A percentile compares a stretch with the other conserved stretches of the same genome.
Conservation (phyloP, 768 basidiomycete genomes). For the Daedaleopsis sinensis region DNA sequence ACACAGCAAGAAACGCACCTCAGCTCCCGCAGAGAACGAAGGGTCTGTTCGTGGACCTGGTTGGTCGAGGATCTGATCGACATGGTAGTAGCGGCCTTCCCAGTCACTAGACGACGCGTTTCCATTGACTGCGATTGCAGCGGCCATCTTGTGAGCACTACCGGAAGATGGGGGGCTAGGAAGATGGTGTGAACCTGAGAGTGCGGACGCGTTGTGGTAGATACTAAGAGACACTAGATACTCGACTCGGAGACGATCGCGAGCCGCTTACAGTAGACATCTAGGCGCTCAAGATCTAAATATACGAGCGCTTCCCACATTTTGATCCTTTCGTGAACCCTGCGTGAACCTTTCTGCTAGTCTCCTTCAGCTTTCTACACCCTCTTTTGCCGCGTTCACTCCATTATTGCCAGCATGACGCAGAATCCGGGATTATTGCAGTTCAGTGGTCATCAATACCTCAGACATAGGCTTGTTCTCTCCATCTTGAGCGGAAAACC, state of each 20-base stretch:
- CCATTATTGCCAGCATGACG: conserved; percentile 11
- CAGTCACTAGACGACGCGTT: conserved; percentile 45
- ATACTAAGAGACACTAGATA: too few species aligned
- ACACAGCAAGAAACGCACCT: conserved; percentile 47
- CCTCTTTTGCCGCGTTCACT: not conserved
- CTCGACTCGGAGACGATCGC: too few species aligned
- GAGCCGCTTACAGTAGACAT: too few species aligned
- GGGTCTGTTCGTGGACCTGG: conserved; percentile 91
- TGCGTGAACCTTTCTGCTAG: not conserved
- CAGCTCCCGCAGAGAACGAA: conserved; percentile 79
- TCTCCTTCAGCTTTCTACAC: not conserved
- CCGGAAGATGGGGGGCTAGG: not conserved
- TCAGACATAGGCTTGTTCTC: conserved; percentile 86
- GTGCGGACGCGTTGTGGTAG: conserved; percentile 3
- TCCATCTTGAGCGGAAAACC: conserved; percentile 87
- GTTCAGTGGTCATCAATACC: conserved; percentile 80
- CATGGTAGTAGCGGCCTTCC: conserved; percentile 72
- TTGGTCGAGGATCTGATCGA: conserved; percentile 84
- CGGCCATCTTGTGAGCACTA: conserved; percentile 8
- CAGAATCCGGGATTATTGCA: conserved; percentile 41
- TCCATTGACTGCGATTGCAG: conserved; percentile 36
- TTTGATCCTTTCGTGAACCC: conserved; percentile 18
- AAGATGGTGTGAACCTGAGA: not conserved
- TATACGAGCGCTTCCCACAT: conserved; percentile 13
- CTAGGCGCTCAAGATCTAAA: too few species aligned